Conservation (phyloP, 2,329 filamentous ascomycete species). For the Elsinoe necatrix region DNA sequence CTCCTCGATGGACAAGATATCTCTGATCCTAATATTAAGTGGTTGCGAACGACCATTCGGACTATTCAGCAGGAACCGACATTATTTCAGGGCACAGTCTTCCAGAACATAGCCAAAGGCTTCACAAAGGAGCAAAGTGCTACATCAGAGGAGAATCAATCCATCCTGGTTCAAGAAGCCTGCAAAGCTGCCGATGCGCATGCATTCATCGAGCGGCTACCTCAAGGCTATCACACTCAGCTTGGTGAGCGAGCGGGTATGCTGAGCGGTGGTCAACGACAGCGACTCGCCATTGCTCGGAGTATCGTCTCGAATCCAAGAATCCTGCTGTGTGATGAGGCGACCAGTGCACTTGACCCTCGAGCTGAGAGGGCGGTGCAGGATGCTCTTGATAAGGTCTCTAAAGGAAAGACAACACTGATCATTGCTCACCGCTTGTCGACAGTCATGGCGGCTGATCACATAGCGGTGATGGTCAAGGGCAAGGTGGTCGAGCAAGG, state of each 20-base stretch:
- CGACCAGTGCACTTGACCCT: constrained; percentile 32
- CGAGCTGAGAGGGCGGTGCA: constrained; percentile 30
- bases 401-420: constrained; percentile 28
- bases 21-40: constrained; percentile 25
- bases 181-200: constrained; percentile 30
- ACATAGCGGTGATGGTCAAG: constrained; percentile 38
- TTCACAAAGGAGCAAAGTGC: constrained; percentile 24
- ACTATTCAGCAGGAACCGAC: constrained; percentile 32
- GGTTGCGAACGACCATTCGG: constrained; percentile 28
- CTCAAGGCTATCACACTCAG: constrained; percentile 29
- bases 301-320: constrained; percentile 30
- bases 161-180: constrained; percentile 28
- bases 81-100: constrained; percentile 30
- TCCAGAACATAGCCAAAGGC: constrained; percentile 31
- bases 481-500: constrained; percentile 40
- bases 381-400: constrained; percentile 28
- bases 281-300: constrained; percentile 31
- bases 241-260: constrained; percentile 29
- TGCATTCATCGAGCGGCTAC: constrained; percentile 31
- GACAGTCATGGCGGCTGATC: constrained; percentile 37
- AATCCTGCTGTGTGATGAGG: constrained; percentile 32
- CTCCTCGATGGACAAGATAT: constrained; percentile 28
- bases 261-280: constrained; percentile 30
- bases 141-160: constrained; percentile 24
- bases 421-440: constrained; percentile 40